Evolutionary conservation across 352 stramenopile species (phyloP).

Genomic region (Phytophthora agathidicida): DNA sequence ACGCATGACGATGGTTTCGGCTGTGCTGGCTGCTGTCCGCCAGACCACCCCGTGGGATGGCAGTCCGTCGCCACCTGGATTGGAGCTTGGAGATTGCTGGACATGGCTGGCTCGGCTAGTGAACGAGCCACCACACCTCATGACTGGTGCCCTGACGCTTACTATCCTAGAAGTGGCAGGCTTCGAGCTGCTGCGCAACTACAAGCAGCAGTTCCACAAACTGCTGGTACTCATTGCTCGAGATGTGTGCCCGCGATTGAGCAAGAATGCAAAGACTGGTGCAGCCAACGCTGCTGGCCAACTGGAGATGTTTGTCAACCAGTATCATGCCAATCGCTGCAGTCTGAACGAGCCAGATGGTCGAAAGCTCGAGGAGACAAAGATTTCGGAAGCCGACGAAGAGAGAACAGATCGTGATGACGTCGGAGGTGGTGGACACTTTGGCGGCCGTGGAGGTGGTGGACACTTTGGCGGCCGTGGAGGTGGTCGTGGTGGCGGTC

Average conservation of each 20-base stretch:
- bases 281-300: slow-evolving; percentile 76
- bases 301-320: slow-evolving; percentile 72
- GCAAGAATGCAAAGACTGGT: slow-evolving; percentile 76
- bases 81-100: slow-evolving; percentile 76
- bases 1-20: slow-evolving; percentile 81
- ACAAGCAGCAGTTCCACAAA: slow-evolving; percentile 85
- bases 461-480: slow-evolving; percentile 35
- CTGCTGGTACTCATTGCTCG: slow-evolving; percentile 69
- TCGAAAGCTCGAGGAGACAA: slow-evolving; percentile 74
- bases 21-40: slow-evolving; percentile 71
- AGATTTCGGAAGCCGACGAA: slow-evolving; percentile 68
- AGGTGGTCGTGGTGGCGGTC: slow-evolving; percentile 35
- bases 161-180: slow-evolving; percentile 83
- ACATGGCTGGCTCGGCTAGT: slow-evolving; percentile 69
- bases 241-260: slow-evolving; percentile 68
- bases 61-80: slow-evolving; percentile 53
- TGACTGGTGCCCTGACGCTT: slow-evolving; percentile 70
- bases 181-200: slow-evolving; percentile 65
- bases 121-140: slow-evolving; percentile 74
- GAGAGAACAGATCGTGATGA: slow-evolving; percentile 61
- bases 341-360: slow-evolving; percentile 59
- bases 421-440: slow-evolving; percentile 13
- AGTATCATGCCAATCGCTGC: slow-evolving; percentile 73
- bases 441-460: slow-evolving; percentile 17
- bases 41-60: slow-evolving; percentile 70